phyloP scores from a whole-genome alignment of 2,329 filamentous ascomycete species.

The Macroventuria anomochaeta region DNA sequence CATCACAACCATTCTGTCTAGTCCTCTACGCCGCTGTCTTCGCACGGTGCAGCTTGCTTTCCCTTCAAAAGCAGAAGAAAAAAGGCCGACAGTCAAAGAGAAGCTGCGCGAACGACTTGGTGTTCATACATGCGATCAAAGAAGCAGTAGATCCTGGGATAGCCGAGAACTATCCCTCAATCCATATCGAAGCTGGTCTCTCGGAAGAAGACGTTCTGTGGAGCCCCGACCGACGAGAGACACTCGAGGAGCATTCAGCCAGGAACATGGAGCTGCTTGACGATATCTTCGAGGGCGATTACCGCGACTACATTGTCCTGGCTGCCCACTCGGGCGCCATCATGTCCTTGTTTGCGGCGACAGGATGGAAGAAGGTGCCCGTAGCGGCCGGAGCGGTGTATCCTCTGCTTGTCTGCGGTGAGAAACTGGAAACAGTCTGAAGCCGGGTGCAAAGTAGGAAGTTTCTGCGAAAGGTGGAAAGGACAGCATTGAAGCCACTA shows the following conservation, averaged over 20 bases:
- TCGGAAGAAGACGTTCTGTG: constrained; percentile 59
- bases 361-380: constrained; percentile 48
- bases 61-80: constrained; percentile 51
- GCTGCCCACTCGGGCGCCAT: constrained; percentile 64
- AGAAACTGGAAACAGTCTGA: background rate
- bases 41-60: constrained; percentile 67
- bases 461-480: background rate
- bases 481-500: background rate
- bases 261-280: constrained; percentile 48
- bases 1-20: constrained; percentile 52
- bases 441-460: background rate
- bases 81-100: constrained; percentile 63
- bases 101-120: constrained; percentile 67
- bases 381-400: constrained; percentile 22
- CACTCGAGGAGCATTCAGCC: constrained; percentile 10
- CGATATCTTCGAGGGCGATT: constrained; percentile 57
- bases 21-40: constrained; percentile 66
- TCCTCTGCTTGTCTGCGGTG: constrained; percentile 19
- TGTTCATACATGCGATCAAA: constrained; percentile 69
- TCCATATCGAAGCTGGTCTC: constrained; percentile 64
- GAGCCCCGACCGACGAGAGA: constrained; percentile 38
- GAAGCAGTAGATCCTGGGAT: constrained; percentile 62
- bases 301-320: constrained; percentile 54
- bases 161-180: constrained; percentile 55
- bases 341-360: constrained; percentile 57